A percentile compares a stretch with the other conserved stretches of the same genome.
These are phyloP conservation scores for Fusarium poae DNA, from an alignment of 2,329 filamentous ascomycete genomes.

Conservation along the genomic window DNA sequence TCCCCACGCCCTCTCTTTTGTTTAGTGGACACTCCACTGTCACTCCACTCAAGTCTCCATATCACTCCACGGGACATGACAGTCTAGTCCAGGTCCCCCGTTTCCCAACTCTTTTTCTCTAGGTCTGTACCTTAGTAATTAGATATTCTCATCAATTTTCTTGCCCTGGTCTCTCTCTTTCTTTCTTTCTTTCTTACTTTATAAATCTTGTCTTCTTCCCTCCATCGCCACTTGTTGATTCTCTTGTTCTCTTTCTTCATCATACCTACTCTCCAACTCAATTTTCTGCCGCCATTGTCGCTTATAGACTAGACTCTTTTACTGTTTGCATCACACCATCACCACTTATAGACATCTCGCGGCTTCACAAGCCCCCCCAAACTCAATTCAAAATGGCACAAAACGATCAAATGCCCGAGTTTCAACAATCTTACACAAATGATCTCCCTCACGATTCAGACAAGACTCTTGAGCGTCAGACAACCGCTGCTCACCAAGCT, in stretches of 20 bases:
- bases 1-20: slow-evolving; percentile 36
- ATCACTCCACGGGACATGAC: slow-evolving; percentile 31
- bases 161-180: slow-evolving; percentile 22
- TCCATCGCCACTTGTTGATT: slow-evolving; percentile 18
- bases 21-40: slow-evolving; percentile 41
- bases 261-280: not conserved
- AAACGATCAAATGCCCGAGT: slow-evolving; percentile 14
- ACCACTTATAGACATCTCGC: slow-evolving; percentile 6
- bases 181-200: slow-evolving; percentile 41
- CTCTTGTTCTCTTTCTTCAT: slow-evolving; percentile 4
- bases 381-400: slow-evolving; percentile 40
- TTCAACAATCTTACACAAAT: slow-evolving; percentile 23
- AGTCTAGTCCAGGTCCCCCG: not conserved
- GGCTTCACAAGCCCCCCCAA: slow-evolving; percentile 8
- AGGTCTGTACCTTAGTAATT: slow-evolving; percentile 32
- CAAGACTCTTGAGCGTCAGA: slow-evolving; percentile 45
- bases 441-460: slow-evolving; percentile 45
- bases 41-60: slow-evolving; percentile 41
- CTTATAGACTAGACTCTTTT: slow-evolving; percentile 11
- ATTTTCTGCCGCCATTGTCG: not conserved
- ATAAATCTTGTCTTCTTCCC: slow-evolving; percentile 45
- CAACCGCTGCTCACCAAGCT: slow-evolving; percentile 32
- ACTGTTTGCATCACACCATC: slow-evolving; percentile 1
- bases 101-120: slow-evolving; percentile 15
- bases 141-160: slow-evolving; percentile 33